Evolutionary conservation across 1,284 basidiomycete species (phyloP).

Genomic region (Cutaneotrichosporon sp.): DNA sequence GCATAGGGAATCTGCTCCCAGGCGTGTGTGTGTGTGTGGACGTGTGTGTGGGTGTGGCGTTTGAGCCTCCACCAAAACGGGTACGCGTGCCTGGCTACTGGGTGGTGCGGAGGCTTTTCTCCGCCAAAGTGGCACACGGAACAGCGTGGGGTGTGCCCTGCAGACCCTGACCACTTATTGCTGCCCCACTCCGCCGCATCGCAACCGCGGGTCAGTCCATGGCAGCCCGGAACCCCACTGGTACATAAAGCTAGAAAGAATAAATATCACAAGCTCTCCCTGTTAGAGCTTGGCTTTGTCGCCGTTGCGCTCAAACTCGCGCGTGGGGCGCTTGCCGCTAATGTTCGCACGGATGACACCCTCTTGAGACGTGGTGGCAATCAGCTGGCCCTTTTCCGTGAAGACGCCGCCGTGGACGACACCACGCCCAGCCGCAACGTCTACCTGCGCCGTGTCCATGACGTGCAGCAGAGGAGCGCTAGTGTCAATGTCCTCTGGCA

Average conservation of each 20-base stretch:
- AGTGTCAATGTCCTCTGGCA: conserved; percentile 67
- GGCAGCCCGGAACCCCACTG: background rate
- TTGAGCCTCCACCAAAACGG: too few species aligned
- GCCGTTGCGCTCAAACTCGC: conserved; percentile 21
- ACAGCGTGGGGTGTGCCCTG: background rate
- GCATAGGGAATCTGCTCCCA: too few species aligned
- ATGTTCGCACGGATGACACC: conserved; percentile 55
- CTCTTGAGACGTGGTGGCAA: conserved; percentile 77
- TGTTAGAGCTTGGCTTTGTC: conserved; percentile 20
- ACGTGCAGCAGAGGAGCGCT: conserved; percentile 76
- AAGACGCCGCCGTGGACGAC: conserved; percentile 73
- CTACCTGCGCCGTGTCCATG: conserved; percentile 62
- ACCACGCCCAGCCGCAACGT: conserved; percentile 59
- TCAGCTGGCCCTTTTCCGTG: conserved; percentile 61
- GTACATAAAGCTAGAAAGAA: background rate
- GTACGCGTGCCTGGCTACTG: too few species aligned
- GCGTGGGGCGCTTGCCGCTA: conserved; percentile 20
- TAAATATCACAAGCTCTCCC: too few species aligned
- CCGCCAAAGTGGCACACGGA: conserved; percentile 8
- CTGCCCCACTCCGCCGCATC: background rate
- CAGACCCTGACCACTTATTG: too few species aligned
- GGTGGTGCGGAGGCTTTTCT: background rate
- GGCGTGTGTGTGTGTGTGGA: too few species aligned
- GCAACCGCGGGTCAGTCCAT: background rate
- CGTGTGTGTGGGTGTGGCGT: too few species aligned